Evolutionary conservation across 1,284 basidiomycete species (phyloP), one percentile per base, ranked within the genome.

Genomic region (Pholiota adiposa): DNA sequence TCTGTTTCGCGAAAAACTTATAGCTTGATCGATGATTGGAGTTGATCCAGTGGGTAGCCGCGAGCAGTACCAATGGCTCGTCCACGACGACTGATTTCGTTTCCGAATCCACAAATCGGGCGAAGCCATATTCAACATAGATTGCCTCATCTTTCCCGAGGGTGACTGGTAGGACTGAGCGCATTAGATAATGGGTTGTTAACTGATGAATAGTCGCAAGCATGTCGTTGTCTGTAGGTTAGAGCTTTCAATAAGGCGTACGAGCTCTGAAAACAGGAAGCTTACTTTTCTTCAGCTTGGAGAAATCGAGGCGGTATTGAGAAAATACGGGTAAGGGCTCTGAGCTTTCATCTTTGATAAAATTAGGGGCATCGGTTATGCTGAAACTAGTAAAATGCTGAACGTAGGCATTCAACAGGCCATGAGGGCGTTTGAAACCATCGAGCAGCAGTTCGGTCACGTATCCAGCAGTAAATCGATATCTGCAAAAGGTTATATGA

Each of bases 391-490:
- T 74, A 36, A 77, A 77, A 54, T 77, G 70, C 18, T 70, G 63
- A 33, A 79, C 70, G 51, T 79, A 79, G 18, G 70, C 69, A 54
- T 76, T 77, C 6, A 78, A 66, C 6, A 79, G 68, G 6, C 70
- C 65, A 64, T 78, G 76, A 0, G 76, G 76, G 27, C 69, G 59
- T 53, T 62, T 66, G 56, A 77, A 77, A 4, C 75, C 73, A 40
- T 75, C 70, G 7, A 68, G 49, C 8, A 79, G 60, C 7, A 78
- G 67, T 54, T 77, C 75, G 0, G 73, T 63, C 19, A 79, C 65
- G 46, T 73, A 78, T 33, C 74, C 75, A 21, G 75, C 72, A 0
- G 76, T 78, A 46, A 79, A 78, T 12, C 77, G 75, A 68, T 79
- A 71, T 56, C 77, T 78, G 27, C 1, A 23, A 6, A 19, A 19